These are phyloP conservation scores for Fusarium anthophilum DNA, from an alignment of 2,329 filamentous ascomycete species.

Conservation along the genomic window DNA sequence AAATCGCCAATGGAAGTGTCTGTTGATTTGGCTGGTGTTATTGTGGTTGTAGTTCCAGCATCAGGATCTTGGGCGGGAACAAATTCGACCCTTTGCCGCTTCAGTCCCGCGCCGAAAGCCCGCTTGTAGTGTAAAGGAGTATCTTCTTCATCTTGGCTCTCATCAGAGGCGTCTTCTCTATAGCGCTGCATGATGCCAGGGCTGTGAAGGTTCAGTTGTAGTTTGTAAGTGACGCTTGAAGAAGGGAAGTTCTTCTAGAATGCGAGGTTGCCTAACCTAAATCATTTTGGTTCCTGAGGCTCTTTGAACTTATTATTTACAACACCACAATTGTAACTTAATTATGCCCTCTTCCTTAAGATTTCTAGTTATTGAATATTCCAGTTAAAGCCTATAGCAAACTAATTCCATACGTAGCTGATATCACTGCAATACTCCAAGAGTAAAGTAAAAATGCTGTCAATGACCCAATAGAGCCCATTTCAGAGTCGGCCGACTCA, in stretches of 20 bases:
- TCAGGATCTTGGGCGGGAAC: constrained; percentile 61
- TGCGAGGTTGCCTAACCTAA: not conserved
- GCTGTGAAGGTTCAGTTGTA: not conserved
- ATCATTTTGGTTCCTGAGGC: not conserved
- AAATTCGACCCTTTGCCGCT: constrained; percentile 64
- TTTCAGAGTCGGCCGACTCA: constrained; percentile 6
- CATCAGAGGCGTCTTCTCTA: constrained; percentile 37
- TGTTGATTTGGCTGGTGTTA: constrained; percentile 30
- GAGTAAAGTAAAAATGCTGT: not conserved
- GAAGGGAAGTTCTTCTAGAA: not conserved
- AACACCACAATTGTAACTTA: not conserved
- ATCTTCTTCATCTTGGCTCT: constrained; percentile 53
- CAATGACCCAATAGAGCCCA: not conserved
- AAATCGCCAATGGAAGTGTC: constrained; percentile 57
- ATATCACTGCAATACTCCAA: not conserved
- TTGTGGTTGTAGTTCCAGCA: constrained; percentile 31
- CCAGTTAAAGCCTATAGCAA: not conserved
- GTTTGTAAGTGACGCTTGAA: not conserved
- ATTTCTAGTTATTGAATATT: not conserved
- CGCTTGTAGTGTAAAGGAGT: constrained; percentile 63
- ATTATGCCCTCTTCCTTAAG: not conserved
- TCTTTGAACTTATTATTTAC: not conserved
- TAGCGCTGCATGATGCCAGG: constrained; percentile 40
- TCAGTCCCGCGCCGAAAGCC: constrained; percentile 66
- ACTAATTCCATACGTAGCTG: too few relatives aligned